These are phyloP conservation scores for Cladosporium velox DNA, from an alignment of 2,329 filamentous ascomycete species.

Conservation along the genomic window DNA sequence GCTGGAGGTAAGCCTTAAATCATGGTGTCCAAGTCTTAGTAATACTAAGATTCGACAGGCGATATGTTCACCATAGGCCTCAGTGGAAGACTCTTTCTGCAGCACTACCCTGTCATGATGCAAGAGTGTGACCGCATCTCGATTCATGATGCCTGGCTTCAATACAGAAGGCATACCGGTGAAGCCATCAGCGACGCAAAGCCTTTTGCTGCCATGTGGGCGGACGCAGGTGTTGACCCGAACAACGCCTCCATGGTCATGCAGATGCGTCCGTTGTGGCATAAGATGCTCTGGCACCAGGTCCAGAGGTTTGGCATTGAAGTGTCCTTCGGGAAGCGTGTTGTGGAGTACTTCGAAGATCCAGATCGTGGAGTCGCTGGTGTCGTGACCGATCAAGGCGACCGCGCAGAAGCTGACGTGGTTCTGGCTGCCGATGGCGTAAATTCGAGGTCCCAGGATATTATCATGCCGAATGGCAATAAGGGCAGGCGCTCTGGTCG, in stretches of 20 bases:
- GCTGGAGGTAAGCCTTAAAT: not conserved
- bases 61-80: not conserved
- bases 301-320: constrained; percentile 48
- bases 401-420: constrained; percentile 44
- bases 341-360: constrained; percentile 49
- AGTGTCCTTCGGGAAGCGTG: constrained; percentile 44
- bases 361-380: constrained; percentile 35
- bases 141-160: constrained; percentile 1
- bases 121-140: constrained; percentile 7
- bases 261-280: constrained; percentile 44
- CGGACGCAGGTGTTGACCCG: constrained; percentile 1
- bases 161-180: constrained; percentile 33
- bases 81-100: not conserved
- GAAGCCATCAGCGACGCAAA: constrained; percentile 51
- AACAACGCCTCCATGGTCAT: constrained; percentile 11
- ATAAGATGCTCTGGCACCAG: constrained; percentile 56
- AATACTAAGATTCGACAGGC: not conserved
- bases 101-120: constrained; percentile 7
- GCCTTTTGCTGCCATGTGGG: constrained; percentile 42
- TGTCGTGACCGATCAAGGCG: constrained; percentile 41
- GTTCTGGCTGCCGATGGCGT: constrained; percentile 41
- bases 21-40: not conserved
- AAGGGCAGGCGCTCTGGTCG: constrained; percentile 27
- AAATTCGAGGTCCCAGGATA: constrained; percentile 47
- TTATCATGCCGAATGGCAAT: constrained; percentile 33